Conservation (phyloP, 345 rosid species). For the Lepidium sativum region DNA sequence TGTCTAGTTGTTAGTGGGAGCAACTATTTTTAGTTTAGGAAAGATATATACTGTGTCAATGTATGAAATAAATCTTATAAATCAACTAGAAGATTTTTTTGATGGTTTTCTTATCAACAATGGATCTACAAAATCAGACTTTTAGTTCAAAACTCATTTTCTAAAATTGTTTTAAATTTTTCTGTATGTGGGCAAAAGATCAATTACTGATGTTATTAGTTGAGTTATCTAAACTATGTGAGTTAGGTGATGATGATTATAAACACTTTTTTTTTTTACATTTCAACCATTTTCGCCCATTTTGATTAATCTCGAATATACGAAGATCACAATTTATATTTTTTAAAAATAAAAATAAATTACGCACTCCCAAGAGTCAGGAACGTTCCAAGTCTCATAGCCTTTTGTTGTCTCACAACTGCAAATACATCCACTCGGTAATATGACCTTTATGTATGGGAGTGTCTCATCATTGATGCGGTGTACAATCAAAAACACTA, state of each 20-base stretch:
- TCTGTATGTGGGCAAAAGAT: too few relatives aligned
- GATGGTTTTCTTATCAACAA: too few relatives aligned
- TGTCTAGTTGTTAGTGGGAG: neutral
- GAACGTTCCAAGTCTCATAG: constrained; percentile 7
- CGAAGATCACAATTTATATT: neutral
- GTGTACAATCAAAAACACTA: constrained; percentile 21
- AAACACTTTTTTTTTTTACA: neutral
- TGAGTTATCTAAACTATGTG: too few relatives aligned
- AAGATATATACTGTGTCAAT: neutral
- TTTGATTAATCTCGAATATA: neutral
- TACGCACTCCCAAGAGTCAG: neutral
- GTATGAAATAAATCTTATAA: neutral
- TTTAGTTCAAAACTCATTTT: too few relatives aligned
- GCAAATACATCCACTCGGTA: neutral
- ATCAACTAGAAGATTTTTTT: too few relatives aligned
- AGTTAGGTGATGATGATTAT: too few relatives aligned
- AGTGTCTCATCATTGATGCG: constrained; percentile 5
- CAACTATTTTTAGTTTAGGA: neutral
- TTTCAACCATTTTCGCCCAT: neutral
- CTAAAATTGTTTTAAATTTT: too few relatives aligned
- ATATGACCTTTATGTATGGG: neutral
- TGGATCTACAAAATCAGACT: too few relatives aligned
- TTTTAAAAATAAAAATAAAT: neutral
- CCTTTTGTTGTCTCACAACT: neutral
- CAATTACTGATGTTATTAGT: too few relatives aligned